Evolutionary conservation across 495 filamentous ascomycete genomes (phyloP).

Genomic region (Articulospora tetracladia): DNA sequence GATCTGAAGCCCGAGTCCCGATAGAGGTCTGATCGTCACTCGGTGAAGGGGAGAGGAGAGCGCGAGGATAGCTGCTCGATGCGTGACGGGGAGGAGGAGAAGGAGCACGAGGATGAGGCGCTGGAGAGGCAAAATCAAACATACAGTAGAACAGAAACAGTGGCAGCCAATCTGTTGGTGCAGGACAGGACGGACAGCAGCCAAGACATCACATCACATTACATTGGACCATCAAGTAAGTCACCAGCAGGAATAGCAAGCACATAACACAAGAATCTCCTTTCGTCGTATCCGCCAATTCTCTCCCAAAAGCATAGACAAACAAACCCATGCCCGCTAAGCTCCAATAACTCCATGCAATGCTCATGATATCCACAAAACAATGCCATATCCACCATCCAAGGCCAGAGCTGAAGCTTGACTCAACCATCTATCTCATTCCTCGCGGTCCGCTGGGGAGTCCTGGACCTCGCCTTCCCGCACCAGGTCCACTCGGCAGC

Average conservation of each 20-base stretch:
- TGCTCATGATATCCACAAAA: slow-evolving; percentile 9
- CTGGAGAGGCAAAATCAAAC: no score
- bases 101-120: no score
- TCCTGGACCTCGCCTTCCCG: slow-evolving; percentile 36
- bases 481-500: slow-evolving; percentile 25
- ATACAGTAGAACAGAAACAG: no score
- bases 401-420: neutral
- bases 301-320: neutral
- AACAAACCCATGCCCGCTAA: neutral
- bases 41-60: no score
- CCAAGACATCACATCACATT: neutral
- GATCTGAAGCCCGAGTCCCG: no score
- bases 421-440: slow-evolving; percentile 6
- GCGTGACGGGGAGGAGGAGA: no score
- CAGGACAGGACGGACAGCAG: neutral
- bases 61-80: no score
- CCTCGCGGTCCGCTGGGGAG: slow-evolving; percentile 48
- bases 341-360: slow-evolving; percentile 5
- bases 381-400: neutral
- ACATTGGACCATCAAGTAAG: no score
- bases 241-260: no score
- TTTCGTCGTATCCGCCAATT: neutral
- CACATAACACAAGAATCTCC: neutral
- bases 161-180: no score
- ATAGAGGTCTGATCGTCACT: no score